These are phyloP conservation scores for Colletotrichum lini DNA, from an alignment of 2,329 filamentous ascomycete genomes.

Conservation along the genomic window DNA sequence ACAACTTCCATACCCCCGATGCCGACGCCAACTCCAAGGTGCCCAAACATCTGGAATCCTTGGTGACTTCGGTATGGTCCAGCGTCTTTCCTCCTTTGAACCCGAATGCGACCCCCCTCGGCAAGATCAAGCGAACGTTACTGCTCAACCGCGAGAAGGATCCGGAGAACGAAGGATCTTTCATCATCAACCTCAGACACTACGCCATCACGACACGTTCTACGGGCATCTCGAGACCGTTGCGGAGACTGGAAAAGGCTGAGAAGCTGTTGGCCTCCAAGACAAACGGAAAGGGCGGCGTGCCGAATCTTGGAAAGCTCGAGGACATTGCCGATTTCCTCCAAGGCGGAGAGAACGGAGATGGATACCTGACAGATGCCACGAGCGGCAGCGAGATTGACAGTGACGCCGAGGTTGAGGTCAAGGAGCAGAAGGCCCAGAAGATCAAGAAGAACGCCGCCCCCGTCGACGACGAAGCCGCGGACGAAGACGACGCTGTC, in stretches of 20 bases:
- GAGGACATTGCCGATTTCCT: constrained; percentile 97
- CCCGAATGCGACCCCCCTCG: constrained; percentile 88
- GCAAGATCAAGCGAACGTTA: constrained; percentile 92
- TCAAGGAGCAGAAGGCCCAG: constrained; percentile 75
- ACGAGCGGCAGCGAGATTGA: constrained; percentile 92
- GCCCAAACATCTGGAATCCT: constrained; percentile 93
- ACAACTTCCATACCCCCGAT: constrained; percentile 85
- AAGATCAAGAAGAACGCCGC: constrained; percentile 70
- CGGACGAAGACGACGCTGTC: constrained; percentile 69
- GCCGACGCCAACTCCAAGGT: constrained; percentile 76
- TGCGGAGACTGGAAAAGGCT: constrained; percentile 87
- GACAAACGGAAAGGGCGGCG: constrained; percentile 75
- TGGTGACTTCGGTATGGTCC: constrained; percentile 95
- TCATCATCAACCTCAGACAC: constrained; percentile 89
- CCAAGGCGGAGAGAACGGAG: constrained; percentile 82
- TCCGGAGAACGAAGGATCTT: constrained; percentile 74
- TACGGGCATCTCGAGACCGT: constrained; percentile 85
- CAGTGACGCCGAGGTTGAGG: constrained; percentile 95
- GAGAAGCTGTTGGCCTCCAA: constrained; percentile 79
- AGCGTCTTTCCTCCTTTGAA: constrained; percentile 97
- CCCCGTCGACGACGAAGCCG: constrained; percentile 60
- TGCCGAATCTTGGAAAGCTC: constrained; percentile 92
- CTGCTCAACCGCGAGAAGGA: constrained; percentile 86
- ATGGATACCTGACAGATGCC: constrained; percentile 88
- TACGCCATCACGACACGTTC: constrained; percentile 95